These are phyloP conservation scores for Beauveria medogensis DNA, from an alignment of 2,329 filamentous ascomycete genomes.

Conservation along the genomic window DNA sequence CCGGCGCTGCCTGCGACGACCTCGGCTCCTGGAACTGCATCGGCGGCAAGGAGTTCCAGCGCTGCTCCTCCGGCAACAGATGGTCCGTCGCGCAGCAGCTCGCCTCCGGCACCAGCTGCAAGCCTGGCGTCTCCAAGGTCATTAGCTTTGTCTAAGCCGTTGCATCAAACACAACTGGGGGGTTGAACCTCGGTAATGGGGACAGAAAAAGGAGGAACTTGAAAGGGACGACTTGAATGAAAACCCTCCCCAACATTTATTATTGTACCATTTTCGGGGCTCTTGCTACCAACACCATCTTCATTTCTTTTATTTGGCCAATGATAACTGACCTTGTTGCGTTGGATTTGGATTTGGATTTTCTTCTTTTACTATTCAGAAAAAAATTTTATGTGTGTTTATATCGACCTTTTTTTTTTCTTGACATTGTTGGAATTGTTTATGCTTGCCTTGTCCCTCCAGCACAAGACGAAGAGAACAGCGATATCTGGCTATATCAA, in stretches of 20 bases:
- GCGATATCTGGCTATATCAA: constrained; percentile 3
- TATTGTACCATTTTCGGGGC: background rate
- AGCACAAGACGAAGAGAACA: background rate
- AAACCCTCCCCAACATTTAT: background rate
- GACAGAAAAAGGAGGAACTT: background rate
- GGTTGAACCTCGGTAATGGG: background rate
- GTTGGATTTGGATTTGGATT: background rate
- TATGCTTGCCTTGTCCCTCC: background rate
- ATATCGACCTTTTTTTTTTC: background rate
- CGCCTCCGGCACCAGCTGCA: constrained; percentile 47
- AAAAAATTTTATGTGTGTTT: background rate
- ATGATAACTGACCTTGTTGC: background rate
- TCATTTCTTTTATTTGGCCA: background rate
- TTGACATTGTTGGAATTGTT: background rate
- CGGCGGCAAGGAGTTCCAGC: constrained; percentile 48
- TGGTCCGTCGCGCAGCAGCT: constrained; percentile 44
- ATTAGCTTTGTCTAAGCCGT: constrained; percentile 16
- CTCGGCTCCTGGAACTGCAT: constrained; percentile 55
- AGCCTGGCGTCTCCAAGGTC: constrained; percentile 19
- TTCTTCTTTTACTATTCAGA: background rate
- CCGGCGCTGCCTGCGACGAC: constrained; percentile 37
- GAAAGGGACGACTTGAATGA: background rate
- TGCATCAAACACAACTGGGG: background rate
- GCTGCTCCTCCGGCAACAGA: constrained; percentile 46
- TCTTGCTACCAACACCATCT: background rate